Conservation (phyloP, 2,329 filamentous ascomycete genomes). For the Knufia fluminis region DNA sequence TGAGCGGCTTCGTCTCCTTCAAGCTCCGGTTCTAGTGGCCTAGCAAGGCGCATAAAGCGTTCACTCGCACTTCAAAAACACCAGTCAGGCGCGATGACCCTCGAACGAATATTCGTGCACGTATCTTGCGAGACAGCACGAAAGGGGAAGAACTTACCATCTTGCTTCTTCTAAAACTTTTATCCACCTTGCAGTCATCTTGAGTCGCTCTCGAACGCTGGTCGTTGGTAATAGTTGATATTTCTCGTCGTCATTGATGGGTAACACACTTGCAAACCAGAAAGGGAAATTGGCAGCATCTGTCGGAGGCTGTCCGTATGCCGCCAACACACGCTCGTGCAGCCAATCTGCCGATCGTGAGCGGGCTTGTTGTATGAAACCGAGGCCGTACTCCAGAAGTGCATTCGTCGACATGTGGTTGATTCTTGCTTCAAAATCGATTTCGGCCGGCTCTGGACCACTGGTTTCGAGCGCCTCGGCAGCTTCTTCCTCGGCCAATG, state of each 20-base stretch:
- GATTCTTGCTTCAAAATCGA: conserved; percentile 30
- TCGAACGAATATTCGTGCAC: conserved; percentile 8
- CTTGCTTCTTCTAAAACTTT: conserved; percentile 55
- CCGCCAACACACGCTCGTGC: conserved; percentile 58
- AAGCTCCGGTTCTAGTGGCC: conserved; percentile 13
- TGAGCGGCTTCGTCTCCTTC: background rate
- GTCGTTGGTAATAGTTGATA: conserved; percentile 64
- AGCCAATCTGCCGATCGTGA: conserved; percentile 65
- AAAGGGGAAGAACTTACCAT: conserved; percentile 50
- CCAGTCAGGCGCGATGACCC: conserved; percentile 9
- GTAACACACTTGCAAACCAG: conserved; percentile 80
- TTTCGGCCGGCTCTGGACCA: conserved; percentile 27
- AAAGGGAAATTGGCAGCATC: conserved; percentile 75
- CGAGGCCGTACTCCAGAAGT: conserved; percentile 55
- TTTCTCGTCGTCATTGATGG: conserved; percentile 68
- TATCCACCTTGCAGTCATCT: conserved; percentile 75
- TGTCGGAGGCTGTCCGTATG: conserved; percentile 67
- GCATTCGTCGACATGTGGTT: conserved; percentile 59
- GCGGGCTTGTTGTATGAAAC: conserved; percentile 62
- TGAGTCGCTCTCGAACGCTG: conserved; percentile 71
- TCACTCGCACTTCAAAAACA: conserved; percentile 10
- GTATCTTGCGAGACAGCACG: background rate
- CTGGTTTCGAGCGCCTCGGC: conserved; percentile 61
- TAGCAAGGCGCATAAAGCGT: conserved; percentile 16
- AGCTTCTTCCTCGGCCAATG: conserved; percentile 67